Conservation (phyloP, 495 filamentous ascomycete species). For the Aspergillus panamensis region DNA sequence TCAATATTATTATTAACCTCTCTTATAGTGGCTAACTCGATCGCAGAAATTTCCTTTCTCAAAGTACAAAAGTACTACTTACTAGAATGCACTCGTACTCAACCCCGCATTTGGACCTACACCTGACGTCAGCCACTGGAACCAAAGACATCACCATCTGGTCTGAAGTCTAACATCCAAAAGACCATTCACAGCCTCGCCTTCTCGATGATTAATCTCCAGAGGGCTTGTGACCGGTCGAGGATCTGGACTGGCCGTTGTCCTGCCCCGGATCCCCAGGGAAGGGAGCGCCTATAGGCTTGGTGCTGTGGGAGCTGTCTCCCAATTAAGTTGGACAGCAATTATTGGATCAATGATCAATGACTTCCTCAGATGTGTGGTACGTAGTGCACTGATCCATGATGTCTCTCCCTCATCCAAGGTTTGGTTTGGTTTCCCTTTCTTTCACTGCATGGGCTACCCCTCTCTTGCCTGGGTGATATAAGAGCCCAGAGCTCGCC, state of each 20-base stretch:
- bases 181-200: neutral
- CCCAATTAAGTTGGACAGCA: neutral
- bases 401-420: neutral
- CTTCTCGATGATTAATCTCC: constrained; percentile 8
- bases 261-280: no score
- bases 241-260: neutral
- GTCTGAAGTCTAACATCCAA: neutral
- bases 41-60: no score
- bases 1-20: no score
- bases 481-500: no score
- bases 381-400: no score
- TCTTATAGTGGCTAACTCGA: no score
- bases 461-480: neutral
- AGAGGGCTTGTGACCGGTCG: neutral
- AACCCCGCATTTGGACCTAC: constrained; percentile 2
- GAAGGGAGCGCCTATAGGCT: neutral
- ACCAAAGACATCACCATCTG: constrained; percentile 7
- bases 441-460: no score
- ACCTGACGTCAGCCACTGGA: constrained; percentile 15
- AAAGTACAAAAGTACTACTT: no score
- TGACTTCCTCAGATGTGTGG: no score
- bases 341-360: neutral
- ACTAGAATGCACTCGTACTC: no score
- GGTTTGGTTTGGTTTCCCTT: no score
- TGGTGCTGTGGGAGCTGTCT: neutral